Evolutionary conservation across 495 filamentous ascomycete genomes (phyloP).

Genomic region (Elasticomyces elasticus): DNA sequence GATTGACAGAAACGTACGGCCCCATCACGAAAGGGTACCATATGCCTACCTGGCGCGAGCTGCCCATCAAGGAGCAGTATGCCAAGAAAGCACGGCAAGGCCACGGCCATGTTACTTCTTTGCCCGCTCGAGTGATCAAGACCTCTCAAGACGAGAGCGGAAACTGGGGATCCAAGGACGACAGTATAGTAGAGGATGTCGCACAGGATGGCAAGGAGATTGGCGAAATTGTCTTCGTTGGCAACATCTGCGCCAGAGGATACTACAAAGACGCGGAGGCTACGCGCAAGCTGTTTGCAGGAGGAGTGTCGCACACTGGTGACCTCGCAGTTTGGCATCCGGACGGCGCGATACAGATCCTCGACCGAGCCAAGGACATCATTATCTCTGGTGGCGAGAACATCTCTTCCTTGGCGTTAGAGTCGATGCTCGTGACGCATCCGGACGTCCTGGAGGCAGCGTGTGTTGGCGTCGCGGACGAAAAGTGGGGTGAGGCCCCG

Average conservation of each 20-base stretch:
- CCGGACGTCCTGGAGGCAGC: slow-evolving; percentile 83
- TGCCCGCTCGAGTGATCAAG: slow-evolving; percentile 76
- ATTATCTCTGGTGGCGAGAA: slow-evolving; percentile 98
- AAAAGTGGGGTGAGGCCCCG: slow-evolving; percentile 88
- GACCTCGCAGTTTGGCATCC: slow-evolving; percentile 88
- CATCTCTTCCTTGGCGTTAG: slow-evolving; percentile 86
- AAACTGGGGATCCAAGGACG: slow-evolving; percentile 42
- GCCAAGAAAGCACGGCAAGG: slow-evolving; percentile 81
- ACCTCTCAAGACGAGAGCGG: slow-evolving; percentile 29
- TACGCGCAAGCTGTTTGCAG: slow-evolving; percentile 76
- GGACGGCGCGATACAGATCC: slow-evolving; percentile 82
- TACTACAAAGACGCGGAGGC: slow-evolving; percentile 88
- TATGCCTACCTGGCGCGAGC: slow-evolving; percentile 66
- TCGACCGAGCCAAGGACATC: slow-evolving; percentile 92
- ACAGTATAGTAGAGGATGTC: slow-evolving; percentile 65
- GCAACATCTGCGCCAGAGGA: slow-evolving; percentile 85
- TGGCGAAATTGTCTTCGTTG: slow-evolving; percentile 81
- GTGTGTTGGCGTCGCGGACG: slow-evolving; percentile 80
- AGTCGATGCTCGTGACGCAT: slow-evolving; percentile 84
- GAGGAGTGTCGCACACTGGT: slow-evolving; percentile 79
- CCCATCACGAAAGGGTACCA: slow-evolving; percentile 91
- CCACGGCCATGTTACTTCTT: slow-evolving; percentile 81
- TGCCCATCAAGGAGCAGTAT: slow-evolving; percentile 65
- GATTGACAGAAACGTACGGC: slow-evolving; percentile 90
- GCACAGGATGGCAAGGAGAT: slow-evolving; percentile 74